Evolutionary conservation across 345 rosid species (phyloP), one percentile per base, ranked within the genome.

Genomic region (Gossypium turneri): DNA sequence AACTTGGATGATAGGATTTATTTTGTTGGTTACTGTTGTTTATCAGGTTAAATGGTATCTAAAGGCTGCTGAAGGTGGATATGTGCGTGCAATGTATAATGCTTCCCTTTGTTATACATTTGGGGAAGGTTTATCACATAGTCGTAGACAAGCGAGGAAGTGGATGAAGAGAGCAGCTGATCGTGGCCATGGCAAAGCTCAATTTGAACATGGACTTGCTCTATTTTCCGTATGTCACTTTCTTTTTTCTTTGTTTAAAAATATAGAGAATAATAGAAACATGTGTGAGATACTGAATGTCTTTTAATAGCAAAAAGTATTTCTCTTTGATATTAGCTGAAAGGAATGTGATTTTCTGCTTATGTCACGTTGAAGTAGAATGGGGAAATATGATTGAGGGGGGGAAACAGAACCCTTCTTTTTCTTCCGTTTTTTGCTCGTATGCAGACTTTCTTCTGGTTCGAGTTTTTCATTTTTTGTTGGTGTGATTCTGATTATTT

Each of bases 141-240:
- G 75, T 82, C 89, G 67, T 43, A 82, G 79, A 43, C 83, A 79
- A 73, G 92, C 92, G 45, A 87, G 85, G 68, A 93, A 86, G 82
- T 95, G 98, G 99, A 93, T 95, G 99, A 91, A 88, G 81, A 84
- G 88, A 43, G 99, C 98, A 72, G 99, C 98, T 45, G 97, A 91
- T 84, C 85, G 75, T 9, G 96, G 94, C 69, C 98, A 93, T 69
- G 78, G 91, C 75, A 93, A 87, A 86, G 98, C 98, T 71, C 98
- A 95, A 61, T 89, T 82, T 57, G 98, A 95, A 79, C 93, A 90
- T 51, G 99, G 99, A 20, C 97, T 91, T 80, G 70, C 87, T 52
- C 86, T 95, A 8, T 91, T 93, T 61, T 86, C 97, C 3, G 99
- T 93, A 89, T 29, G 88, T 73, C 10, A 10, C 20, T 0, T 59